A percentile compares a stretch with the other conserved stretches of the same genome.
Evolutionary conservation across 192 early-diverging fungal genomes (phyloP).

Genomic region (Phlyctochytrium arcticum): DNA sequence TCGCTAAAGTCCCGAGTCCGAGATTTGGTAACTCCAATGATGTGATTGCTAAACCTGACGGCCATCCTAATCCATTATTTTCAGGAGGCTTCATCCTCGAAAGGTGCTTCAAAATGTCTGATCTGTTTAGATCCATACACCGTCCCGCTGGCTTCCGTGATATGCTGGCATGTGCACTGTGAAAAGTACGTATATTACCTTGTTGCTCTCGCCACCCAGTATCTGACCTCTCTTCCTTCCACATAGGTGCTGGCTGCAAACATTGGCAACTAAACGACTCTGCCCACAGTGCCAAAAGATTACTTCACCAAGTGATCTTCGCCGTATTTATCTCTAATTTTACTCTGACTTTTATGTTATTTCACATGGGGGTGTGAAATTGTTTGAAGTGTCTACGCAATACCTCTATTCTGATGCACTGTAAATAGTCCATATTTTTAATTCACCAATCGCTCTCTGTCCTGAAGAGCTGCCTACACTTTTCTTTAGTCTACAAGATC

Average conservation of each 20-base stretch:
- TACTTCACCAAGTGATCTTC: slow-evolving; percentile 73
- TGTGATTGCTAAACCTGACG: slow-evolving; percentile 12
- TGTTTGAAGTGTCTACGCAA: too few species aligned
- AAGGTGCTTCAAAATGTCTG: slow-evolving; percentile 58
- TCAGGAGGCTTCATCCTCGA: slow-evolving; percentile 14
- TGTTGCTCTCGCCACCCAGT: background rate
- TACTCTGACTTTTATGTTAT: too few species aligned
- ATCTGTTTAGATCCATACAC: slow-evolving; percentile 76
- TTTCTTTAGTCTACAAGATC: too few species aligned
- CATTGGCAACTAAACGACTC: slow-evolving; percentile 78
- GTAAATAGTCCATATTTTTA: too few species aligned
- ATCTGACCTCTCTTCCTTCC: background rate
- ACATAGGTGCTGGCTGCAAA: slow-evolving; percentile 76
- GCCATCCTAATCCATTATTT: background rate
- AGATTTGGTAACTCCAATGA: slow-evolving; percentile 45
- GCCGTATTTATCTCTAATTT: slow-evolving; percentile 79
- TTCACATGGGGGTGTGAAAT: too few species aligned
- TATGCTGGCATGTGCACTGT: slow-evolving; percentile 93
- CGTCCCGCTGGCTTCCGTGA: slow-evolving; percentile 67
- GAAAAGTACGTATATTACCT: slow-evolving; percentile 43
- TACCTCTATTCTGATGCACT: too few species aligned
- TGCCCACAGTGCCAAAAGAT: slow-evolving; percentile 91
- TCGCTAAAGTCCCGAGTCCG: slow-evolving; percentile 68
- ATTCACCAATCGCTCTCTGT: too few species aligned
- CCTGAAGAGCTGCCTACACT: too few species aligned